Base-by-base conservation (phyloP, 2,329 filamentous ascomycete genomes). In the Myriosclerotinia duriaeana region DNA sequence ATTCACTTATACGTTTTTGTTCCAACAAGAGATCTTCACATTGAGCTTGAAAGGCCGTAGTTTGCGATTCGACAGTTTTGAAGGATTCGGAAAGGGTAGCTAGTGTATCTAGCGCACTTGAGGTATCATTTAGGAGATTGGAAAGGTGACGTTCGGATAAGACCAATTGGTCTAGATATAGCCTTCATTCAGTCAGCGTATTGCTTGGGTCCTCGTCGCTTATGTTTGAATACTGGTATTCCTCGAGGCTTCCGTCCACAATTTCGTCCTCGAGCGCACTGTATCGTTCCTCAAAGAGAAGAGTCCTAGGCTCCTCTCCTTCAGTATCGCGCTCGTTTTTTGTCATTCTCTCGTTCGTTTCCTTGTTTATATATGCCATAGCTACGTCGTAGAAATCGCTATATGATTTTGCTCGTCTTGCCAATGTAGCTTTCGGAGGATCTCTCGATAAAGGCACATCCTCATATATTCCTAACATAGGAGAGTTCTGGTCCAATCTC, bases 21-120 rank as follows among this genome's bases (percentile, higher is more conserved):
- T 97, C 93, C 1, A 85, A 82, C 40, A 98, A 80, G 2, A 99
- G 83, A 66, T 92, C 90, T 76, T 97, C 92, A 78, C 95, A 99
- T 78, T 96, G 93, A 56, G 89, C 87, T 76, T 93, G 91, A 80
- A 99, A 98, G 17, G 90, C 89, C n/a, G 90, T 91, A 0, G 95
- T 99, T 79, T 98, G 94, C 12, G 86, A 82, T 73, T 97, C 93
- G 59, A 99, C 94, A 0, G 89, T 83, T 71, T 89, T 88, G 80
- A 99, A 99, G 6, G 93, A 94, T 72, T 89, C 86, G 17, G 93
- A 93, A 20, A 99, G 83, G 0, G 85, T 87, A 20, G 90, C 89
- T 38, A 99, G 83, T 22, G 96, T 82, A 53, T 87, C 83, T 50
- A 99, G 82, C 0, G 93, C 90, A 22, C 85, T 85, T 65, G 91